Evolutionary conservation across 1,284 basidiomycete species (phyloP).

Genomic region (Trametes versicolor): DNA sequence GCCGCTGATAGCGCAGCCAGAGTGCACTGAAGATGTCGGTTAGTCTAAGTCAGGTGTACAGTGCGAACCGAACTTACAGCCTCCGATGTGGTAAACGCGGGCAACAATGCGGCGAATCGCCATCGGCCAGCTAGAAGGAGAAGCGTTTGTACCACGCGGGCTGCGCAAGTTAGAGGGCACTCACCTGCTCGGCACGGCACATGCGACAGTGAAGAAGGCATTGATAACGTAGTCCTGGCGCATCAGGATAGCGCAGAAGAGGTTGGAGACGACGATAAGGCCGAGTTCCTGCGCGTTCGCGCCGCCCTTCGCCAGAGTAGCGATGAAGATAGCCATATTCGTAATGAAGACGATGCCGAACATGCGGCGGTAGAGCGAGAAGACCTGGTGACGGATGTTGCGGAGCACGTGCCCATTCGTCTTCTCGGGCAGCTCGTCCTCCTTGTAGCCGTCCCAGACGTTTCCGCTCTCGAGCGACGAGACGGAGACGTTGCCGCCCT

Average conservation of each 20-base stretch:
- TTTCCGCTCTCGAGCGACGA: conserved; percentile 41
- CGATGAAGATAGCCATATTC: conserved; percentile 63
- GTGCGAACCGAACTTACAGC: conserved; percentile 44
- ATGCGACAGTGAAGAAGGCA: conserved; percentile 61
- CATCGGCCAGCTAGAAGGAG: conserved; percentile 60
- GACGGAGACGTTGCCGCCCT: conserved; percentile 28
- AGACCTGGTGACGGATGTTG: conserved; percentile 63
- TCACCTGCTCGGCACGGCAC: conserved; percentile 58
- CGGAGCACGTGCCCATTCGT: conserved; percentile 55
- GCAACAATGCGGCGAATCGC: conserved; percentile 60
- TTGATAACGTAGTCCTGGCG: conserved; percentile 70
- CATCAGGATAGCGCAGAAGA: conserved; percentile 67
- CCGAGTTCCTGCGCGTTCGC: conserved; percentile 58
- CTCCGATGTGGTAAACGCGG: conserved; percentile 67
- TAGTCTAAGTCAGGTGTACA: conserved; percentile 13
- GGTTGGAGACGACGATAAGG: conserved; percentile 59
- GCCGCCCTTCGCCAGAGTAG: conserved; percentile 50
- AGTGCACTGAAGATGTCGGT: conserved; percentile 53
- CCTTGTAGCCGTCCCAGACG: conserved; percentile 61
- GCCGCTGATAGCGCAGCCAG: conserved; percentile 63
- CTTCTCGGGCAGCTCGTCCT: conserved; percentile 62
- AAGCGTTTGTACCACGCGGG: conserved; percentile 14
- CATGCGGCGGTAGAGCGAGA: conserved; percentile 64
- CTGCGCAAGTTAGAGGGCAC: conserved; percentile 25
- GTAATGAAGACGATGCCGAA: conserved; percentile 65